Base-by-base conservation (phyloP, 176 grass and related monocot genomes). In the Aechmea fasciata region DNA sequence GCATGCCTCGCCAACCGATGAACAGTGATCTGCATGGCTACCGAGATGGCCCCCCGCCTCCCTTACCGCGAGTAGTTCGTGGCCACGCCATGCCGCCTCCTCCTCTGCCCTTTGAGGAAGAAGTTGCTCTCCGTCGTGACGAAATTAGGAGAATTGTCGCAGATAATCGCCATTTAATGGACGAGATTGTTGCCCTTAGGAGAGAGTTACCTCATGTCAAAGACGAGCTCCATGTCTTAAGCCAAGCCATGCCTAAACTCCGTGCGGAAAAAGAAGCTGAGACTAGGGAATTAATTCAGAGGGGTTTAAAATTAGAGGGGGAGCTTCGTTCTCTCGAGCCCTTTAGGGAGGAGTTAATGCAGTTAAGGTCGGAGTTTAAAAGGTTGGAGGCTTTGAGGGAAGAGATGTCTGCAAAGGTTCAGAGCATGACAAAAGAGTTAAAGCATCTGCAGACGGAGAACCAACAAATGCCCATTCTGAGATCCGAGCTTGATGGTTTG, bases 211-310 rank as follows among this genome's bases (percentile, higher is more conserved):
- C 61, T 52, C 19, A 29, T 14, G 75, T 81, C 53, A 67, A 71
- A 54, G 20, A 81, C 1, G 66, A 88, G 48, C 26, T 77, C 65
- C 72, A 73, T 71, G 20, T 71, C 23, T 20, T 75, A 23, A 79
- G 76, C 69, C 75, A 79, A 63, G 82, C 74, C 1, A 67, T 88
- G 13, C 78, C 82, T 20, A 70, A 66, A 53, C 29, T 81, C 47
- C 64, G 67, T 48, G 20, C 82, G 26, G 74, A 84, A 14, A 88
- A 88, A 64, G 86, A 88, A 57, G 29, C 63, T 11, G 78, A 81
- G 71, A 67, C 67, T 4, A 77, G 81, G 22, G 74, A 81, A 9
- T 67, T 83, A 49, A 88, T 88, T 71, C 78, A 81, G 50, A 78
- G 68, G 19, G 70, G 77, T 20, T 66, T 78, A 75, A 75, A 73